Evolutionary conservation across 108 stramenopile genomes (phyloP).

Genomic region (Skeletonema tropicum): DNA sequence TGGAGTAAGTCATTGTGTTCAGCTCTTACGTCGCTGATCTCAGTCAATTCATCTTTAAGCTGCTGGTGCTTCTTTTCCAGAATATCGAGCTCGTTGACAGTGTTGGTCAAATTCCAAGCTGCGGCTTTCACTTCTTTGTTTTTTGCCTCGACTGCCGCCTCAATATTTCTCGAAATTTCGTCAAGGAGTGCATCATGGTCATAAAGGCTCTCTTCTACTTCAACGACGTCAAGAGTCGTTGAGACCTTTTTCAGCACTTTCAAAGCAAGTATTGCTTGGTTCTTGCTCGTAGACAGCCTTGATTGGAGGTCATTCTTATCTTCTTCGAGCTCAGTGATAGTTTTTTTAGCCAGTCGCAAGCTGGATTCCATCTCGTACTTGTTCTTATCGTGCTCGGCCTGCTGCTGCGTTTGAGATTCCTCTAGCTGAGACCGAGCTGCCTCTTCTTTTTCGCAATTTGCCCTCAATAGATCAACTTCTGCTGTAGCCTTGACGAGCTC

Average conservation of each 20-base stretch:
- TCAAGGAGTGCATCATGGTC: conserved; percentile 1
- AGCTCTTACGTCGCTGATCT: conserved; percentile 13
- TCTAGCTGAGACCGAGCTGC: neutral
- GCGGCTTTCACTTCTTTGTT: conserved; percentile 21
- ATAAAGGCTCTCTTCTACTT: neutral
- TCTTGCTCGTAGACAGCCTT: neutral
- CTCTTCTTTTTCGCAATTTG: conserved; percentile 12
- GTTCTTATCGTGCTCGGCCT: neutral
- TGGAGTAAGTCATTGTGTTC: conserved; percentile 39
- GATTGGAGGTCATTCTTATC: conserved; percentile 1
- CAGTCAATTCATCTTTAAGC: conserved; percentile 28
- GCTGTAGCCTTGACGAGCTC: conserved; percentile 12
- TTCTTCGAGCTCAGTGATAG: conserved; percentile 2
- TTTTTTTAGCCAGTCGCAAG: neutral
- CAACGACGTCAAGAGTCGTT: neutral
- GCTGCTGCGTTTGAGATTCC: neutral
- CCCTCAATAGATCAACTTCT: conserved; percentile 2
- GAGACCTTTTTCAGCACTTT: neutral
- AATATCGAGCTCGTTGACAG: conserved; percentile 20
- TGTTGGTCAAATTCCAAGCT: conserved; percentile 27
- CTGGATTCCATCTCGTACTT: neutral
- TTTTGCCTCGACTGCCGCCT: conserved; percentile 9
- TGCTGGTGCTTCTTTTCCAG: conserved; percentile 35
- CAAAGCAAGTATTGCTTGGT: neutral
- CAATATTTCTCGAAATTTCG: neutral